Percentiles rank a stretch among this genome's conserved stretches.
phyloP scores from a whole-genome alignment of 1,284 basidiomycete genomes.

The Cutaneotrichosporon spelunceum region DNA sequence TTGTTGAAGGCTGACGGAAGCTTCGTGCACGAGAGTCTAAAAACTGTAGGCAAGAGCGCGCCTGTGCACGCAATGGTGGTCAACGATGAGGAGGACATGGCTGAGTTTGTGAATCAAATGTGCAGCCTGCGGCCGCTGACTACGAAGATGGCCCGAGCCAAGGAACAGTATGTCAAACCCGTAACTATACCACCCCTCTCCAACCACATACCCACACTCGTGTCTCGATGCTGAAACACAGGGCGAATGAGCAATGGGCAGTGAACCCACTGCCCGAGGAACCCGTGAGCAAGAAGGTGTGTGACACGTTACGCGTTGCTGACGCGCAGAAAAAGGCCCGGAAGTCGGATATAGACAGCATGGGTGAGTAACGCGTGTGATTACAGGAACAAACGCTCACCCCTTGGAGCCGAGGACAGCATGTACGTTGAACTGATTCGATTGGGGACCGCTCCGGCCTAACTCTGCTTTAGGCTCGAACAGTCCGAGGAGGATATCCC shows the following conservation, averaged over 20 bases:
- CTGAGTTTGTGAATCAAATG: conserved; percentile 16
- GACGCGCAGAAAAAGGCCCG: conserved; percentile 44
- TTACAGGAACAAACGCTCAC: conserved; percentile 5
- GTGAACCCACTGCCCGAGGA: not conserved
- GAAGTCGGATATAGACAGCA: conserved; percentile 69
- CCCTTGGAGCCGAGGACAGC: conserved; percentile 12
- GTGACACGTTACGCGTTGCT: not conserved
- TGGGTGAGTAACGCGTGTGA: conserved; percentile 57
- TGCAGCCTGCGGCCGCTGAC: conserved; percentile 1
- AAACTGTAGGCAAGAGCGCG: conserved; percentile 55
- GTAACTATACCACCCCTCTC: not conserved
- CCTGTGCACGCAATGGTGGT: conserved; percentile 6
- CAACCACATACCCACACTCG: too few species aligned
- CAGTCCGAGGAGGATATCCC: conserved; percentile 7
- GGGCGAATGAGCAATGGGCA: conserved; percentile 7
- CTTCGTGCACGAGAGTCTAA: conserved; percentile 66
- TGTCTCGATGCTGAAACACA: conserved; percentile 6
- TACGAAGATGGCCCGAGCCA: conserved; percentile 8
- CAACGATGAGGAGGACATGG: conserved; percentile 14
- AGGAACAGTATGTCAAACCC: conserved; percentile 14
- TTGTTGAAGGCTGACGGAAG: conserved; percentile 49
- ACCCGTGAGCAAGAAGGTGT: conserved; percentile 4
- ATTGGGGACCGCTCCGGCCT: not conserved
- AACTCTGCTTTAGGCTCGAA: conserved; percentile 11
- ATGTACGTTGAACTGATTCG: conserved; percentile 9